Percentiles rank a stretch among this genome's conserved stretches.
Conservation (phyloP, 306 rosid species). For the Arachis hypogaea region DNA sequence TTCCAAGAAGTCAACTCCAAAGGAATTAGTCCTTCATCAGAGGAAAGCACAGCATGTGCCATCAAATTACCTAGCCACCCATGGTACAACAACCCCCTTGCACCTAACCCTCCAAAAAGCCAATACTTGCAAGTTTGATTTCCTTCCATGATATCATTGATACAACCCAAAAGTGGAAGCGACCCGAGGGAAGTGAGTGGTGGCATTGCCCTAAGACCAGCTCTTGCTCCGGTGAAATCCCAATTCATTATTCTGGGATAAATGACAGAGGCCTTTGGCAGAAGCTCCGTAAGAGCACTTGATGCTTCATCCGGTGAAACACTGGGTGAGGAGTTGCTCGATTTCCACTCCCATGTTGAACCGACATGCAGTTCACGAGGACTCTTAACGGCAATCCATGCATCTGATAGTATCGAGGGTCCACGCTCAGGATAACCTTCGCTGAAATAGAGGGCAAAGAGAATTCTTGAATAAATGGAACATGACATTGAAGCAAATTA, state of each 20-base stretch:
- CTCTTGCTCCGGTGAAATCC: slow-evolving; percentile 72
- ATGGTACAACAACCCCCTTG: slow-evolving; percentile 90
- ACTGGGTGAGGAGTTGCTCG: slow-evolving; percentile 64
- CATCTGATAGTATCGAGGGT: slow-evolving; percentile 83
- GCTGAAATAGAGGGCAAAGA: slow-evolving; percentile 51
- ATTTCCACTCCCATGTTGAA: slow-evolving; percentile 95
- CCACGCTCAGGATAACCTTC: slow-evolving; percentile 63
- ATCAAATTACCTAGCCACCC: slow-evolving; percentile 86
- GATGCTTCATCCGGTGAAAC: slow-evolving; percentile 70
- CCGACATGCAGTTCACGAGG: slow-evolving; percentile 67
- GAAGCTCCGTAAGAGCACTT: slow-evolving; percentile 63
- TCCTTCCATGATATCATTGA: slow-evolving; percentile 57
- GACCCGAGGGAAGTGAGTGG: slow-evolving; percentile 83
- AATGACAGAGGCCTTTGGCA: slow-evolving; percentile 71
- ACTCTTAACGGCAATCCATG: slow-evolving; percentile 84
- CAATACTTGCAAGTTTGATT: slow-evolving; percentile 61
- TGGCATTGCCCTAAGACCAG: slow-evolving; percentile 98
- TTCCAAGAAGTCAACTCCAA: slow-evolving; percentile 83
- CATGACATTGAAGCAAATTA: slow-evolving; percentile 12
- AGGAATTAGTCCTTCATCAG: slow-evolving; percentile 70
- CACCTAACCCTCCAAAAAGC: slow-evolving; percentile 93
- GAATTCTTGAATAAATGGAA: slow-evolving; percentile 4
- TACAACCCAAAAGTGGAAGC: slow-evolving; percentile 85
- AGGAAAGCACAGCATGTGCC: slow-evolving; percentile 74
- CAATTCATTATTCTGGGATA: slow-evolving; percentile 75